Percentiles rank a stretch among this genome's conserved stretches.
Conservation (phyloP, 2,329 filamentous ascomycete species). For the Myriosclerotinia scirpicola region DNA sequence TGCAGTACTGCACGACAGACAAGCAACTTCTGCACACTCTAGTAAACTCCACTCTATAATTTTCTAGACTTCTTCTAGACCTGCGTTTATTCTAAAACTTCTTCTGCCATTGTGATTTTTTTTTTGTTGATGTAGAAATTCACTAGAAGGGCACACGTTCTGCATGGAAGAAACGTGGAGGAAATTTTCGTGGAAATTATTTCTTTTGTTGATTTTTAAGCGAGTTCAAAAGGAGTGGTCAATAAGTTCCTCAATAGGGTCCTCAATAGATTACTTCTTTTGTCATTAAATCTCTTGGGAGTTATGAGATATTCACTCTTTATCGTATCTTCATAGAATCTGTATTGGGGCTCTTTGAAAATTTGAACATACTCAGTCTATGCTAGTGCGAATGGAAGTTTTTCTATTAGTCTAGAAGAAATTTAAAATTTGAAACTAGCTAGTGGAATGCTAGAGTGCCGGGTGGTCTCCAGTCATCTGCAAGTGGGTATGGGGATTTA, state of each 20-base stretch:
- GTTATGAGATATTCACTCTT: neutral
- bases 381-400: neutral
- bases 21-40: neutral
- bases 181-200: neutral
- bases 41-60: neutral
- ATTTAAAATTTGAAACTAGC: neutral
- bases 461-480: neutral
- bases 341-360: neutral
- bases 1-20: neutral
- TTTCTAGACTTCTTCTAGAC: neutral
- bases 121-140: neutral
- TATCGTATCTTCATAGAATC: conserved; percentile 6
- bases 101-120: neutral
- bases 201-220: conserved; percentile 1
- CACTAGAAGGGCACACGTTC: neutral
- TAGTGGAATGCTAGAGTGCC: neutral
- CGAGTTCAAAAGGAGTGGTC: conserved; percentile 15
- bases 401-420: neutral
- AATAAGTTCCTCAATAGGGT: conserved; percentile 19
- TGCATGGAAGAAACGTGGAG: neutral
- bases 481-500: neutral
- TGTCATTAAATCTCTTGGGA: neutral
- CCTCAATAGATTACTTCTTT: conserved; percentile 16
- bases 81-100: neutral
- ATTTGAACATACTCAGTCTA: neutral